Percentiles rank a stretch among this genome's conserved stretches.
Evolutionary conservation across 2,329 filamentous ascomycete species (phyloP).

Genomic region (Pseudocercospora macadamiae): DNA sequence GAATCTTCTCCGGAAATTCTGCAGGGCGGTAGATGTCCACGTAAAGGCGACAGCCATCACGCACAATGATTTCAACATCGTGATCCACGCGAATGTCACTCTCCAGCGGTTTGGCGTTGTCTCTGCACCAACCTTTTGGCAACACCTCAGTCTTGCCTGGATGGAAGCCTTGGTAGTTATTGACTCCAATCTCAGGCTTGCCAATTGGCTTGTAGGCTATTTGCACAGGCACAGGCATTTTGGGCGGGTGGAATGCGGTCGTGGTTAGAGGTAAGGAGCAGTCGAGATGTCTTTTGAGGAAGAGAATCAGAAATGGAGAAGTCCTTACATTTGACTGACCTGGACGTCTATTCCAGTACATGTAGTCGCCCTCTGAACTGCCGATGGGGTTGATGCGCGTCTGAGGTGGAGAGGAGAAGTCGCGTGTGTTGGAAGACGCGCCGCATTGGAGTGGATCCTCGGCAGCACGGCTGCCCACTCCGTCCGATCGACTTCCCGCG

Average conservation of each 20-base stretch:
- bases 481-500: neutral
- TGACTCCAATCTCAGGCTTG: constrained; percentile 43
- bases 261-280: neutral
- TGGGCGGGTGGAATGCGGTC: neutral
- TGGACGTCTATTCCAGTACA: neutral
- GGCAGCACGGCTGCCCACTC: constrained; percentile 2
- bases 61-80: constrained; percentile 48
- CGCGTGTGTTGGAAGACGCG: neutral
- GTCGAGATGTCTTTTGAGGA: too few species aligned
- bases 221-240: constrained; percentile 18
- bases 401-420: neutral
- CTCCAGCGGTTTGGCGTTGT: constrained; percentile 40
- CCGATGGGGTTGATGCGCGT: neutral
- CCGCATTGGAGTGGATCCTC: neutral
- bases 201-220: constrained; percentile 36
- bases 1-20: constrained; percentile 39
- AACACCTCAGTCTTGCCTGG: constrained; percentile 46
- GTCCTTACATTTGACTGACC: neutral
- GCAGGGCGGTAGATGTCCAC: constrained; percentile 51
- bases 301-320: too few species aligned
- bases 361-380: neutral
- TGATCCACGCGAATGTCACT: constrained; percentile 50
- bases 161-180: constrained; percentile 46
- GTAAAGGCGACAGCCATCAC: constrained; percentile 49
- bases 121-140: constrained; percentile 42